A percentile compares a stretch with the other conserved stretches of the same genome.
These are phyloP conservation scores for Arthrinium puccinioides DNA, from an alignment of 2,329 filamentous ascomycete species.

Conservation along the genomic window DNA sequence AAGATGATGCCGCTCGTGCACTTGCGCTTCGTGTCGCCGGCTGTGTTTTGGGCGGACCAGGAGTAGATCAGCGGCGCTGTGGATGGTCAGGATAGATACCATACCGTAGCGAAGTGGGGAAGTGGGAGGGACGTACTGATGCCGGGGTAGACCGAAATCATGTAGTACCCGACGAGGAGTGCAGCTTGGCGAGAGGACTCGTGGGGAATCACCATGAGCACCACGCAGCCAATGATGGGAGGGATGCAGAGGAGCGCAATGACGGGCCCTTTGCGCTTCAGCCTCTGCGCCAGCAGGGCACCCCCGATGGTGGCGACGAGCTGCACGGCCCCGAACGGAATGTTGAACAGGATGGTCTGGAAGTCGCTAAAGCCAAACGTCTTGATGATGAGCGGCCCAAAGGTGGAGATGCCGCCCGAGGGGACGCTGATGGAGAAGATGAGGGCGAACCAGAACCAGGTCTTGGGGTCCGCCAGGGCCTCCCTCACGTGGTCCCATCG, in stretches of 20 bases:
- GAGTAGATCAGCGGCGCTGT: constrained; percentile 52
- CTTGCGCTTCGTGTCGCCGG: constrained; percentile 64
- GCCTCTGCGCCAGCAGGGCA: constrained; percentile 38
- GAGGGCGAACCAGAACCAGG: constrained; percentile 51
- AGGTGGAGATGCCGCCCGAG: constrained; percentile 47
- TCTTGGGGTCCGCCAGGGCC: constrained; percentile 48
- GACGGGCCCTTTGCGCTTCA: constrained; percentile 44
- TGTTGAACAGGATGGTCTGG: constrained; percentile 45
- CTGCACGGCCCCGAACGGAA: constrained; percentile 48
- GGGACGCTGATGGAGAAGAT: constrained; percentile 47
- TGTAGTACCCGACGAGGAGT: constrained; percentile 30
- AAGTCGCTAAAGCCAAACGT: constrained; percentile 44
- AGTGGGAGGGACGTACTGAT: constrained; percentile 31
- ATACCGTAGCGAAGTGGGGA: background rate
- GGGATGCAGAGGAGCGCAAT: constrained; percentile 23
- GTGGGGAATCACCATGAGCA: constrained; percentile 17
- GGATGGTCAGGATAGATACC: too few species aligned
- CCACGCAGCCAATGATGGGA: constrained; percentile 17
- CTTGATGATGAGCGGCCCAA: constrained; percentile 44
- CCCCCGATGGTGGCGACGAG: constrained; percentile 47
- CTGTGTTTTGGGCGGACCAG: constrained; percentile 57
- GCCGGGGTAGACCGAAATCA: constrained; percentile 48
- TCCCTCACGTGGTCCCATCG: constrained; percentile 45
- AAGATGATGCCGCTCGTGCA: constrained; percentile 58
- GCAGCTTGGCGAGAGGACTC: constrained; percentile 16